Evolutionary conservation across 2,329 filamentous ascomycete species (phyloP), one percentile per base, ranked within the genome.

Genomic region (Cordyceps fumosorosea): DNA sequence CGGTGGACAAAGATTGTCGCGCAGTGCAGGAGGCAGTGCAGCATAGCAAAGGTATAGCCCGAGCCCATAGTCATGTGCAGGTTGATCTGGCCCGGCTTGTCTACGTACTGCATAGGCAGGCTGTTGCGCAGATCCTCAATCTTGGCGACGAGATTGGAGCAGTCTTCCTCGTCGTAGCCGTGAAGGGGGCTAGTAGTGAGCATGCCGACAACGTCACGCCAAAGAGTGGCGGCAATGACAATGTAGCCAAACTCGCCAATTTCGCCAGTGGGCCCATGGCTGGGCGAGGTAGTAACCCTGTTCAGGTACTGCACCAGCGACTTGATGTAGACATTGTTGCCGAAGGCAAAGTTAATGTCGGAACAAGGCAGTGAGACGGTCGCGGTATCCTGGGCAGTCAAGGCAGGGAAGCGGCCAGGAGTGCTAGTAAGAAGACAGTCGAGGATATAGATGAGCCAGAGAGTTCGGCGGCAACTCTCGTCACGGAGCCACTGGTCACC

Each of bases 1-100:
- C 84, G 81, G 69, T 85, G 83, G 53, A 85, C 81, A 70, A 86
- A 85, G 65, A 86, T 82, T 32, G 81, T 83, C 11, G 83, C 81
- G 67, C 82, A 85, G 69, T 86, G 83, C 22, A 86, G 76, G 24
- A 86, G 78, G 62, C 81, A 84, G 71, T 86, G 84, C 56, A 86
- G 78, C 81, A 86, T 84, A 65, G 84, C 83, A 69, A 84, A 86
- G 0, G 82, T 85, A 67, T 82, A 84, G 61, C 84, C 84, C 51
- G 83, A 85, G 42, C 84, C 84, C 84, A 86, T 86, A 22, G 84
- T 85, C 69, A 86, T 84, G 71, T 86, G 84, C 5, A 85, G 75
- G 67, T 80, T 83, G 69, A 86, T 83, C 72, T 86, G 83, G 45
- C 81, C 81, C 0, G 82, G 80, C 72, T 86, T 85, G 68, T 86